phyloP scores from a whole-genome alignment of 2,329 filamentous ascomycete genomes.

The Furcasterigmium sp. region DNA sequence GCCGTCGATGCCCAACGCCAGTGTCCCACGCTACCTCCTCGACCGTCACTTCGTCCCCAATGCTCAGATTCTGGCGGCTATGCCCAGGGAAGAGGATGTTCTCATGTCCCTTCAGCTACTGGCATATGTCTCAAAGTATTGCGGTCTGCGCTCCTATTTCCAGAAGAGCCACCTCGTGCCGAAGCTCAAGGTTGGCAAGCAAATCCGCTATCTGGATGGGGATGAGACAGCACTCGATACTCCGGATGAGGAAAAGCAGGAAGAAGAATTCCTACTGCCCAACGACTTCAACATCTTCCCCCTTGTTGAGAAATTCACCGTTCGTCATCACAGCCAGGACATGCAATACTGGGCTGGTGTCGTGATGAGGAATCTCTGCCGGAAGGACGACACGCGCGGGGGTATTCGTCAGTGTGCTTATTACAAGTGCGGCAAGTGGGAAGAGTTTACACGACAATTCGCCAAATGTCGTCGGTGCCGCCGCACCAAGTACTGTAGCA shows the following conservation, averaged over 20 bases:
- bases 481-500: slow-evolving; percentile 98
- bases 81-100: slow-evolving; percentile 96
- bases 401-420: slow-evolving; percentile 97
- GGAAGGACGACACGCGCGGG: slow-evolving; percentile 91
- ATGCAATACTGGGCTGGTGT: slow-evolving; percentile 99
- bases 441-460: slow-evolving; percentile 93
- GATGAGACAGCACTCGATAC: slow-evolving; percentile 43
- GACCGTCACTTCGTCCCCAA: slow-evolving; percentile 66
- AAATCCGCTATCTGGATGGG: slow-evolving; percentile 74
- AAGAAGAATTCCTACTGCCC: slow-evolving; percentile 84
- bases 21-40: slow-evolving; percentile 73
- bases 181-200: slow-evolving; percentile 81
- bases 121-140: slow-evolving; percentile 98
- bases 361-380: slow-evolving; percentile 97
- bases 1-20: slow-evolving; percentile 64
- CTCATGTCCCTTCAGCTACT: slow-evolving; percentile 96
- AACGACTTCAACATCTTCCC: slow-evolving; percentile 99
- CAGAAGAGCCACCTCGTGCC: slow-evolving; percentile 93
- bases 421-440: slow-evolving; percentile 98
- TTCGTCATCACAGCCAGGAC: slow-evolving; percentile 87
- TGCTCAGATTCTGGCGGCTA: slow-evolving; percentile 75
- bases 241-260: slow-evolving; percentile 58
- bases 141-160: slow-evolving; percentile 91
- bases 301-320: slow-evolving; percentile 95
- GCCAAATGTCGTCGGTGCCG: slow-evolving; percentile 95